Evolutionary conservation across 148 eudicot species (phyloP).

Genomic region (Oxyria digyna): DNA sequence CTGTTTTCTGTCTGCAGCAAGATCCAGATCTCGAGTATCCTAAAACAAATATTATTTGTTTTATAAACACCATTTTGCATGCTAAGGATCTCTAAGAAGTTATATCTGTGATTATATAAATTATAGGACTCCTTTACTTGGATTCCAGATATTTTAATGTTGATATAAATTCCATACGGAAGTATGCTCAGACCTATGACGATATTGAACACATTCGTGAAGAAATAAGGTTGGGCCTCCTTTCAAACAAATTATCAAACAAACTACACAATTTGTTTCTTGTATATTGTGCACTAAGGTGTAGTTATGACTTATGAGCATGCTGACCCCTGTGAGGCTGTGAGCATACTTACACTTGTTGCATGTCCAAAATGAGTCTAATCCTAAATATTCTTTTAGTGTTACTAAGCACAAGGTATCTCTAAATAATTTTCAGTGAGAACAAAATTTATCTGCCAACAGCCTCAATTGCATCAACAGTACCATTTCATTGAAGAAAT

Average conservation of each 20-base stretch:
- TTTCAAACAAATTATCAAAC: background rate
- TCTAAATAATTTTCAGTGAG: background rate
- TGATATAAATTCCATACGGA: conserved; percentile 65
- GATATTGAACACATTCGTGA: conserved; percentile 93
- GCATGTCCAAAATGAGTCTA: background rate
- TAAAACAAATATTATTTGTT: background rate
- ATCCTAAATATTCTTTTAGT: background rate
- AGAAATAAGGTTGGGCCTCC: conserved; percentile 60
- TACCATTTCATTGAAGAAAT: background rate
- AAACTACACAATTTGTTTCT: background rate
- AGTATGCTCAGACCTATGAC: conserved; percentile 47
- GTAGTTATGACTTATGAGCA: background rate
- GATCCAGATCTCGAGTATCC: conserved; percentile 97
- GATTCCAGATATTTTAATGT: conserved; percentile 74
- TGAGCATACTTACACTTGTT: background rate
- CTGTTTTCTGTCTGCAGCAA: conserved; percentile 86
- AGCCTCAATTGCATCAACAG: background rate
- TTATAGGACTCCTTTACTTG: conserved; percentile 25
- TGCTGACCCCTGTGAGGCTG: too few relatives aligned
- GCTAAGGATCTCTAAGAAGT: background rate
- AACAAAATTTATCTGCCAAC: background rate
- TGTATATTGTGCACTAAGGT: background rate
- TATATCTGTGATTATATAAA: background rate
- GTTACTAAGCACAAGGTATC: background rate
- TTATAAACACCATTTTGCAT: background rate